phyloP scores from a whole-genome alignment of 2,329 filamentous ascomycete species.

The Gliomastix tumulicola region DNA sequence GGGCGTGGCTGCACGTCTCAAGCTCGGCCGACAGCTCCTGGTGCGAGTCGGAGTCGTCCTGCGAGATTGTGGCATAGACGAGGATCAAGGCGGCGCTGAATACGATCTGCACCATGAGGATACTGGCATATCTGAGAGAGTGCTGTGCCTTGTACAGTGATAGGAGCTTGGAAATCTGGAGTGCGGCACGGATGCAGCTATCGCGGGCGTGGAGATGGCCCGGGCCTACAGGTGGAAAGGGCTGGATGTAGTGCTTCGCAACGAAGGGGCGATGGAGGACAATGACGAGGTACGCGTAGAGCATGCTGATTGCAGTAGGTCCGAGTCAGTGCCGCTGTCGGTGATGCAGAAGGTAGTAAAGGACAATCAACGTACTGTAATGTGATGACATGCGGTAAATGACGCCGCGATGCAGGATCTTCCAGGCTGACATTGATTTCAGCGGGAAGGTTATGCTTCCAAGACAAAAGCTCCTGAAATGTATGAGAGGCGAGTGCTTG shows the following conservation, averaged over 20 bases:
- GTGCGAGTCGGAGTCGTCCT: slow-evolving; percentile 2
- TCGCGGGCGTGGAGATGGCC: not conserved
- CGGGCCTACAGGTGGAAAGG: not conserved
- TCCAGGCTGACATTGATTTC: slow-evolving; percentile 11
- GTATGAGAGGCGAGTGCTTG: slow-evolving; percentile 1
- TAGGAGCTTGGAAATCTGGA: slow-evolving; percentile 8
- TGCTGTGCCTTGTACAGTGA: slow-evolving; percentile 9
- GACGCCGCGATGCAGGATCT: not conserved
- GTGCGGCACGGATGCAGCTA: slow-evolving; percentile 11
- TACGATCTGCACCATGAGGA: slow-evolving; percentile 13
- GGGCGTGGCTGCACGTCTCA: slow-evolving; percentile 10
- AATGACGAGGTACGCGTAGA: slow-evolving; percentile 10
- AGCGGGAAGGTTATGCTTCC: slow-evolving; percentile 6
- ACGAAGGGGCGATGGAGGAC: slow-evolving; percentile 10
- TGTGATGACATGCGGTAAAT: not conserved
- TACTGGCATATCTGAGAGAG: slow-evolving; percentile 8
- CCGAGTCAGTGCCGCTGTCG: too few relatives aligned
- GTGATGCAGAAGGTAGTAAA: not conserved
- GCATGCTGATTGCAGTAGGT: slow-evolving; percentile 8
- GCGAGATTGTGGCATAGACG: slow-evolving; percentile 10
- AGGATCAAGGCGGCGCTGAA: slow-evolving; percentile 11
- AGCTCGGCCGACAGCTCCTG: slow-evolving; percentile 6
- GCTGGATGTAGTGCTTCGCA: slow-evolving; percentile 4
- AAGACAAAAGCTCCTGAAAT: not conserved
- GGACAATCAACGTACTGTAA: not conserved